Evolutionary conservation across 164 flowering plant genomes (phyloP), one percentile per base, ranked within the genome.

Genomic region (Umbellularia californica): DNA sequence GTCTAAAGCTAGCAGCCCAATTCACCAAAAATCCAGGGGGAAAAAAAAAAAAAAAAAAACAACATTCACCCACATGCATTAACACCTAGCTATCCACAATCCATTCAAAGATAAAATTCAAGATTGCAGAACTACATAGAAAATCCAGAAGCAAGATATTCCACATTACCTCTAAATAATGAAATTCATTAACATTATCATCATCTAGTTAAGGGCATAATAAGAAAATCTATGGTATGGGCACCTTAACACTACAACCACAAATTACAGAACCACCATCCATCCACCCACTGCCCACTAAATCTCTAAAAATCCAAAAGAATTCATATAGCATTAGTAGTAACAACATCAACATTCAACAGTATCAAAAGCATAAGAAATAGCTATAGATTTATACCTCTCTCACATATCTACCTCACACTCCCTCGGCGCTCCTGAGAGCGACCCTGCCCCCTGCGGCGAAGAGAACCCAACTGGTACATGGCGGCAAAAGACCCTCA

Each of bases 401-500:
- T 9, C 33, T 67, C 69, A 67, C n/a, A 67, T 47, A 67, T 67
- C 69, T 22, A 67, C 69, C 0, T 67, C 69, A 28, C 69, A 67
- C 9, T 30, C 50, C 41, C 47, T 67, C 11, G 50, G 47, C 15
- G 9, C 41, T 2, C 88, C 90, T 1, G 50, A 12, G 72, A 88
- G 65, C 4, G 76, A 75, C 64, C 91, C 94, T 0, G 72, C 17
- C 25, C 79, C 70, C 15, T 9, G 5, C 5, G 65, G 77, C 0
- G 77, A 24, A 11, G 85, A 33, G 19, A 89, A 15, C 35, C 73
- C 81, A 15, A 90, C 79, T 22, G 68, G 22, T 47, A 89, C 72
- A 74, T 83, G 75, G 0, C 77, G 77, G 28, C 97, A 93, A 65
- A 58, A 78, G 69, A 88, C 90, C 77, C 80, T 80, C 70, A 89